Conservation (phyloP, 75 land plant genomes). For the Adiantum capillusveneris region DNA sequence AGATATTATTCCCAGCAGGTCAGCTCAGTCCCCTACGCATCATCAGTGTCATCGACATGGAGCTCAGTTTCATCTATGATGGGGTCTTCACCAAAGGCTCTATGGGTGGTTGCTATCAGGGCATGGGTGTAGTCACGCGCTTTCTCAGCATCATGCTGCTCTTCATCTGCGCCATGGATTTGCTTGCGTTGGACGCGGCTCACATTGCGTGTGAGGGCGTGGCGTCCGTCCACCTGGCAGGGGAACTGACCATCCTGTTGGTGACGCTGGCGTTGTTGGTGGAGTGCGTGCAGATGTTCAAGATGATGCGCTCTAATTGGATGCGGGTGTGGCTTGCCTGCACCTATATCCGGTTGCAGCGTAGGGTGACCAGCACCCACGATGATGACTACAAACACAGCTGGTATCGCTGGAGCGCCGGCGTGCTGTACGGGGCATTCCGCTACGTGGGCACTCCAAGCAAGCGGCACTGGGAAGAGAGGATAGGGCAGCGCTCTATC, state of each 20-base stretch:
- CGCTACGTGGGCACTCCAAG: constrained; percentile 6
- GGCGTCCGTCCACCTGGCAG: not conserved
- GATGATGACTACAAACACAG: not conserved
- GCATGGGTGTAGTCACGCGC: not conserved
- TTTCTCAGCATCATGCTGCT: constrained; percentile 1
- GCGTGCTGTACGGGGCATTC: constrained; percentile 1
- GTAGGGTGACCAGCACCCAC: not conserved
- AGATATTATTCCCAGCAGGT: not conserved
- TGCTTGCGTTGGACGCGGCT: not conserved
- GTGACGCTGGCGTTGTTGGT: not conserved
- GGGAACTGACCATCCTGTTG: not conserved
- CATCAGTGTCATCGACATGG: constrained; percentile 5
- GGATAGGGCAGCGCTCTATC: constrained; percentile 7
- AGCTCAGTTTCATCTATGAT: constrained; percentile 5
- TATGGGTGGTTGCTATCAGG: not conserved
- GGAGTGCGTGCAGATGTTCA: constrained; percentile 3
- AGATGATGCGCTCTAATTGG: constrained; percentile 5
- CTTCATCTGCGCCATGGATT: not conserved
- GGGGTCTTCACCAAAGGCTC: not conserved
- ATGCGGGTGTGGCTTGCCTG: constrained; percentile 8
- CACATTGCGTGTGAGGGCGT: not conserved
- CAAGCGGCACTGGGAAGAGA: constrained; percentile 1
- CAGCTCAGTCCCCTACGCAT: not conserved
- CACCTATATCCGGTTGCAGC: not conserved
- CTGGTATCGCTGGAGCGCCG: not conserved